Evolutionary conservation across 1,139 yeast genomes (phyloP).

Genomic region (Yamadazyma jaroonii): DNA sequence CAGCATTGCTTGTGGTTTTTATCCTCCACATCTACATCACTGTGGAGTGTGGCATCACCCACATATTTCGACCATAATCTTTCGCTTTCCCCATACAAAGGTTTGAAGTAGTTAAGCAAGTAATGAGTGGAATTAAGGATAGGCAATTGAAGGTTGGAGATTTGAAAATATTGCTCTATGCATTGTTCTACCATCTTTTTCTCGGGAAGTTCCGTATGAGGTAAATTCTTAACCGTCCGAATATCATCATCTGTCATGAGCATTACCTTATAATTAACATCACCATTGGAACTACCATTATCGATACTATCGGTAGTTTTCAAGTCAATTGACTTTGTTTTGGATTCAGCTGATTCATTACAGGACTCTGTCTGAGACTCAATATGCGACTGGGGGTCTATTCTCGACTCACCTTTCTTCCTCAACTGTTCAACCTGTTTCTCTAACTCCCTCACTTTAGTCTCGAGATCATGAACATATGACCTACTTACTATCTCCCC

Average conservation of each 20-base stretch:
- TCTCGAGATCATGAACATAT: slow-evolving; percentile 58
- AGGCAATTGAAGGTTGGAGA: slow-evolving; percentile 77
- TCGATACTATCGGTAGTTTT: slow-evolving; percentile 4
- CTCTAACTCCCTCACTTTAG: slow-evolving; percentile 12
- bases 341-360: no score
- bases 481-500: slow-evolving; percentile 82
- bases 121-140: slow-evolving; percentile 76
- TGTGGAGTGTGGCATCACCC: no score
- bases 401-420: no score
- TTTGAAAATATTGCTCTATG: slow-evolving; percentile 65
- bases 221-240: neutral
- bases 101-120: slow-evolving; percentile 60
- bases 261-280: slow-evolving; percentile 5
- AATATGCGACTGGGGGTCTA: no score
- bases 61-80: slow-evolving; percentile 14
- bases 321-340: neutral
- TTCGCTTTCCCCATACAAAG: slow-evolving; percentile 58
- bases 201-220: slow-evolving; percentile 47
- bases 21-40: no score
- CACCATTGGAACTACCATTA: slow-evolving; percentile 5
- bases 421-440: slow-evolving; percentile 12
- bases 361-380: no score
- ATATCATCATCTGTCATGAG: slow-evolving; percentile 8
- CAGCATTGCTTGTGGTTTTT: slow-evolving; percentile 7
- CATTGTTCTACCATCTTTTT: slow-evolving; percentile 64